Percentiles rank a stretch among this genome's conserved stretches.
Evolutionary conservation across 805 yeast species (phyloP).

Genomic region (Candida argentea): DNA sequence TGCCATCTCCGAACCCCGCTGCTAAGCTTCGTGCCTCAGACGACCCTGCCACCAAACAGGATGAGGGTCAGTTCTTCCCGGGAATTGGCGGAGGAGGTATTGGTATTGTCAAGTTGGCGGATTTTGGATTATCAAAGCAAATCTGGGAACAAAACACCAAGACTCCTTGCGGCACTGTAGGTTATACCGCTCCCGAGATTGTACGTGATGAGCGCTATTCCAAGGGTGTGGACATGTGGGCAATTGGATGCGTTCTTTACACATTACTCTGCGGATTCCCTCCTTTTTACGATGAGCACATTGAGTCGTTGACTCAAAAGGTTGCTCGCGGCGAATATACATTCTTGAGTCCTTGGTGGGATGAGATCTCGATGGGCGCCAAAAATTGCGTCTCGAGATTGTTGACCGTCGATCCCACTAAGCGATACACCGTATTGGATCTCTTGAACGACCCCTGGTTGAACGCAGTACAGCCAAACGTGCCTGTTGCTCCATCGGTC

Average conservation of each 20-base stretch:
- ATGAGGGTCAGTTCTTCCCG: constrained; percentile 78
- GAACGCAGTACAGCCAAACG: constrained; percentile 5
- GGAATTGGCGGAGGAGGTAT: constrained; percentile 90
- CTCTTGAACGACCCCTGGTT: constrained; percentile 75
- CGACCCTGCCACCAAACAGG: constrained; percentile 59
- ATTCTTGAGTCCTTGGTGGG: constrained; percentile 84
- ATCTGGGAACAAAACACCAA: constrained; percentile 81
- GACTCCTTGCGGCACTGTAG: constrained; percentile 98
- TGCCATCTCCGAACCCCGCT: constrained; percentile 29
- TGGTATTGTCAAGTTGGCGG: constrained; percentile 85
- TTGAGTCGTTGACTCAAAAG: constrained; percentile 63
- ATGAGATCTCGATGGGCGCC: constrained; percentile 61
- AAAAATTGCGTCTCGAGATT: constrained; percentile 58
- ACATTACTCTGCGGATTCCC: constrained; percentile 95
- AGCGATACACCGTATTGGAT: constrained; percentile 62
- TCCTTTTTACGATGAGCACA: constrained; percentile 84
- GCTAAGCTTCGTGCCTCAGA: constrained; percentile 49
- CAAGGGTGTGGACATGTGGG: constrained; percentile 98
- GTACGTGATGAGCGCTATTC: constrained; percentile 90
- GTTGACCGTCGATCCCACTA: constrained; percentile 60
- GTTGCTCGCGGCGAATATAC: constrained; percentile 74
- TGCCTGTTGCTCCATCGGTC: background rate
- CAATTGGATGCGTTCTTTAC: constrained; percentile 90
- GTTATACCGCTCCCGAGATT: constrained; percentile 97
- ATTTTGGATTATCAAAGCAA: constrained; percentile 89